Evolutionary conservation across 805 yeast genomes (phyloP), one percentile per base, ranked within the genome.

Genomic region (Gaillardinia entomophila): DNA sequence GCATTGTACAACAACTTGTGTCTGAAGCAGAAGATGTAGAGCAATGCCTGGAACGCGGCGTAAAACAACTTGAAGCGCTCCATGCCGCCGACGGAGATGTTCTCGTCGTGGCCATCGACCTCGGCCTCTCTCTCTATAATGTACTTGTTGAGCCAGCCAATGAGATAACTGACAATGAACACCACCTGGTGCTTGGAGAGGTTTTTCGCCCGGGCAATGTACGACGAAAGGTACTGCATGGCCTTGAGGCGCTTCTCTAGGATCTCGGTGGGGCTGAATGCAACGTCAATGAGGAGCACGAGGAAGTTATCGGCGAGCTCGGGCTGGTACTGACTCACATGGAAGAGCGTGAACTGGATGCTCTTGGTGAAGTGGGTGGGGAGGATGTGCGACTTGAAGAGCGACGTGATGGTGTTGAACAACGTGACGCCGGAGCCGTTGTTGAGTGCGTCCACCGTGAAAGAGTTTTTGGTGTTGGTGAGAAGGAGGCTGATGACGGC

Each of bases 351-450:
- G 51, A 83, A 90, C 57, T 90, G 98, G 15, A 86, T 79, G 26
- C 88, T 80, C 48, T 85, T 78, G 10, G 97, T 90, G 54, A 82
- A 82, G 56, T 89, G 95, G 2, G 98, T 92, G 16, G 97, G 94
- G 39, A 90, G 64, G 25, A 92, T 74, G 45, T 86, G 92, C 1
- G 87, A 71, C 48, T 78, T 79, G 68, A 90, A 90, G 16, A 85
- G 64, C 1, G 89, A 75, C 1, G 83, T 74, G 35, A 92, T 63
- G 2, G 85, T 80, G 43, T 80, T 81, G 62, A 80, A 90, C 12
- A 85, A 61, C 11, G 68, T 58, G 6, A 86, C 73, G 1, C 88
- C 86, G 36, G 73, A 77, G 11, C 84, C 88, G 16, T 71, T 60
- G 33, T 70, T 71, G 19, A 82, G 49, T 27, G 69, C 66, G 18